These are phyloP conservation scores for Grifola frondosa DNA, from an alignment of 1,284 basidiomycete species.

Conservation along the genomic window DNA sequence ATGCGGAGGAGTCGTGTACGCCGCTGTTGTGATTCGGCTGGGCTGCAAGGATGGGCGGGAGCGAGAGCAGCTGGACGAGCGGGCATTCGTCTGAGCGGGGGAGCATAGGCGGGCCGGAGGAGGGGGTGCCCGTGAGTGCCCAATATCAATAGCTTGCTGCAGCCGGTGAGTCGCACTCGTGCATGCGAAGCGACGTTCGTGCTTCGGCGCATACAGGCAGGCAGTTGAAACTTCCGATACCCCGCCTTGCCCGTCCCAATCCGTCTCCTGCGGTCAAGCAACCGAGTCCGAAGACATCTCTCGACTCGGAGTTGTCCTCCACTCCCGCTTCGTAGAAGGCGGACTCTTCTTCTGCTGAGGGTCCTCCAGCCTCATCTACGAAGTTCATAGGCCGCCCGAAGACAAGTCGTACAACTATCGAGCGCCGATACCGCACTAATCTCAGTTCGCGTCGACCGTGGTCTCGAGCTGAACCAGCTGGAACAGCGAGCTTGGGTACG, in stretches of 20 bases:
- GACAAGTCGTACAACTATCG: slow-evolving; percentile 89
- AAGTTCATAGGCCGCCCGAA: slow-evolving; percentile 56
- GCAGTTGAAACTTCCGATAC: slow-evolving; percentile 35
- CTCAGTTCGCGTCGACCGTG: too few relatives aligned
- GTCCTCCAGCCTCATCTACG: slow-evolving; percentile 19
- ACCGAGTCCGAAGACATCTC: too few relatives aligned
- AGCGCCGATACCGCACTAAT: slow-evolving; percentile 87
- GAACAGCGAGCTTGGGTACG: slow-evolving; percentile 54
- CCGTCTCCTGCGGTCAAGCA: slow-evolving; percentile 17
- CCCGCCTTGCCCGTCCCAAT: slow-evolving; percentile 27
- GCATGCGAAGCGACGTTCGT: too few relatives aligned
- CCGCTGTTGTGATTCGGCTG: too few relatives aligned
- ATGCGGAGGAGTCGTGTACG: too few relatives aligned
- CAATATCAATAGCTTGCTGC: slow-evolving; percentile 34
- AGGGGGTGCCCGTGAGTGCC: slow-evolving; percentile 46
- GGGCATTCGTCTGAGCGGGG: too few relatives aligned
- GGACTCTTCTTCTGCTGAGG: slow-evolving; percentile 22
- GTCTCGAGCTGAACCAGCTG: slow-evolving; percentile 42
- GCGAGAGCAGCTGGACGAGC: too few relatives aligned
- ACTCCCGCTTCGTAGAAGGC: slow-evolving; percentile 20
- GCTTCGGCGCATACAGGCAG: too few relatives aligned
- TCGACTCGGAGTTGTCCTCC: slow-evolving; percentile 31
- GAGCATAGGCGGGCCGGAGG: too few relatives aligned
- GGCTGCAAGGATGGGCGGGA: too few relatives aligned
- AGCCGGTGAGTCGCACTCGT: slow-evolving; percentile 19